Evolutionary conservation across 192 early-diverging fungal species (phyloP).

Genomic region (Endogone sp.): DNA sequence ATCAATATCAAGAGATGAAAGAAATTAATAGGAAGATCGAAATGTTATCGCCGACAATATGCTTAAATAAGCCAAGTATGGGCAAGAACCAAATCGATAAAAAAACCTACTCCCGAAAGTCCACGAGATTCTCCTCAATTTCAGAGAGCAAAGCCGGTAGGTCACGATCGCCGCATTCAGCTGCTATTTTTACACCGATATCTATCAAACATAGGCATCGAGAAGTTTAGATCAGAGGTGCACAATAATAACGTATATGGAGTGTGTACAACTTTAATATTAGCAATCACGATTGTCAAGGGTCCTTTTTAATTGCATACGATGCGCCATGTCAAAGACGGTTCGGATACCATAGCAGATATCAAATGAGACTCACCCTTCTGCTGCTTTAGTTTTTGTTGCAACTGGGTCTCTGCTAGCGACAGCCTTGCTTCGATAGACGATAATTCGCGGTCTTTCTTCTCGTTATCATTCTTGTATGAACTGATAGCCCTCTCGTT

Average conservation of each 20-base stretch:
- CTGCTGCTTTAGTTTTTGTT: neutral
- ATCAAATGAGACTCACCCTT: no score
- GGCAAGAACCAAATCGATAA: neutral
- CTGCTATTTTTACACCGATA: neutral
- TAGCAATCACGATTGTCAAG: no score
- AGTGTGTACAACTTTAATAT: no score
- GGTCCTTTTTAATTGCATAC: no score
- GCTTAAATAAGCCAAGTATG: neutral
- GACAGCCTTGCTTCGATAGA: neutral
- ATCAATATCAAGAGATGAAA: conserved; percentile 8
- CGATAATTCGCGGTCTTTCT: neutral
- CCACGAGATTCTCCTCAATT: neutral
- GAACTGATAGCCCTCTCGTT: no score
- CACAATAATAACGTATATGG: no score
- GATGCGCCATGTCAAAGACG: neutral
- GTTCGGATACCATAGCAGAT: no score
- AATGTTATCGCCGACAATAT: neutral
- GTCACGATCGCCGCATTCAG: neutral
- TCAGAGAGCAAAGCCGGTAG: neutral
- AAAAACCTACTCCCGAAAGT: neutral
- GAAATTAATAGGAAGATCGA: neutral
- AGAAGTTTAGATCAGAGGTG: no score
- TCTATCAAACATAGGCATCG: neutral
- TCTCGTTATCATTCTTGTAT: no score
- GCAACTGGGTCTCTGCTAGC: neutral